Conservation (phyloP, 2,329 filamentous ascomycete species). For the Phyllosticta paracitricarpa region DNA sequence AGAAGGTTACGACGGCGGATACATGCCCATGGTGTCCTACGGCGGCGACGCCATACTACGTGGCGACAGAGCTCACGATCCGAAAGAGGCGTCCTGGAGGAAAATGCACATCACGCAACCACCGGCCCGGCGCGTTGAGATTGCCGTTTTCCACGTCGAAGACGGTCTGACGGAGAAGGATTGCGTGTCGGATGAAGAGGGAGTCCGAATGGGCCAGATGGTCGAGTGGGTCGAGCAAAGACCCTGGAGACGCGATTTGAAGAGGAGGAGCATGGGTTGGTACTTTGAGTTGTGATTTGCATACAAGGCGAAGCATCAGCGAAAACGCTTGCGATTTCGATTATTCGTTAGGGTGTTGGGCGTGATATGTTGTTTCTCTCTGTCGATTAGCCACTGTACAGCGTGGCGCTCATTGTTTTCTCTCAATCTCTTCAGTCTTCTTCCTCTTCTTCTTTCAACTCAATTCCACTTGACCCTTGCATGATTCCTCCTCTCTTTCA, state of each 20-base stretch:
- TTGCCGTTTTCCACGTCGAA: neutral
- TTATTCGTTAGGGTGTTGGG: neutral
- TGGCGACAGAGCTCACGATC: neutral
- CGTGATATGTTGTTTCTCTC: neutral
- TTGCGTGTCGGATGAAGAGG: constrained; percentile 1
- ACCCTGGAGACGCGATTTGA: neutral
- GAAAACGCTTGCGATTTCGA: neutral
- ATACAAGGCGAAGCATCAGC: neutral
- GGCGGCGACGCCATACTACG: neutral
- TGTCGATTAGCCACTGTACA: neutral
- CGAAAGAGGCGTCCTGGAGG: constrained; percentile 1
- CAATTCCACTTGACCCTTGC: neutral
- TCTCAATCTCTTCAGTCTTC: neutral
- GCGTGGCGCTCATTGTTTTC: neutral
- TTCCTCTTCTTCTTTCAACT: neutral
- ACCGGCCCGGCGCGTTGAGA: constrained; percentile 7
- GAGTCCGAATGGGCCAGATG: constrained; percentile 5
- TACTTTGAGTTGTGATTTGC: constrained; percentile 8
- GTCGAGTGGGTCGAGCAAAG: neutral
- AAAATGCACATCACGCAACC: constrained; percentile 6
- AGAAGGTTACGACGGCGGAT: constrained; percentile 3
- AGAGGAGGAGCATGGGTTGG: constrained; percentile 4
- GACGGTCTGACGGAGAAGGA: constrained; percentile 1
- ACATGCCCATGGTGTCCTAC: constrained; percentile 7
- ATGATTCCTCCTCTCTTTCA: neutral